Conservation (phyloP, 306 rosid genomes). For the Vachellia pachyceras region DNA sequence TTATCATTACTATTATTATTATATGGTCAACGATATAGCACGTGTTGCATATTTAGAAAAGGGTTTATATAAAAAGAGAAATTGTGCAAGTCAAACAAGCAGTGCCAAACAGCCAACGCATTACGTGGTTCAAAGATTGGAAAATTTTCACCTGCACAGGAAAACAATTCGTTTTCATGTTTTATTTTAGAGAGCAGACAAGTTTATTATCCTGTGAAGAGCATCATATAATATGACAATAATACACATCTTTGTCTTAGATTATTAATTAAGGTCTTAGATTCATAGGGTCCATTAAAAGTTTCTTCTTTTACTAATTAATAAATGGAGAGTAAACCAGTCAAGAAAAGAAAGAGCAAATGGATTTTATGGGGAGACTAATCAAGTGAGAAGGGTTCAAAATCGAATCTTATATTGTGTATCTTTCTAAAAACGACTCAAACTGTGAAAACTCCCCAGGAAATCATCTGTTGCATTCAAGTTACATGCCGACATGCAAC, state of each 20-base stretch:
- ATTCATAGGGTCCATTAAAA: neutral
- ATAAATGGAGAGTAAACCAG: neutral
- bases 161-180: neutral
- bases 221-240: neutral
- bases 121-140: neutral
- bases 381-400: neutral
- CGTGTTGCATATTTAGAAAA: neutral
- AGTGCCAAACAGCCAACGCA: neutral
- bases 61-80: neutral
- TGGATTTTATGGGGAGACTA: neutral
- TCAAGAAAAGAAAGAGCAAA: neutral
- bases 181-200: neutral
- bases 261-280: too few species aligned
- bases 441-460: slow-evolving; percentile 33
- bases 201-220: neutral
- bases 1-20: too few species aligned
- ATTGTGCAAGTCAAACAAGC: neutral
- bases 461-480: slow-evolving; percentile 38
- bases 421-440: neutral
- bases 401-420: neutral
- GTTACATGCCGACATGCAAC: slow-evolving; percentile 27
- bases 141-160: neutral
- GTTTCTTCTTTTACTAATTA: neutral
- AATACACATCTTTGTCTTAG: too few species aligned
- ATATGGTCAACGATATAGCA: neutral